Percentiles rank a stretch among this genome's conserved stretches.
These are phyloP conservation scores for Lentinula edodes DNA, from an alignment of 768 basidiomycete genomes.

Conservation along the genomic window DNA sequence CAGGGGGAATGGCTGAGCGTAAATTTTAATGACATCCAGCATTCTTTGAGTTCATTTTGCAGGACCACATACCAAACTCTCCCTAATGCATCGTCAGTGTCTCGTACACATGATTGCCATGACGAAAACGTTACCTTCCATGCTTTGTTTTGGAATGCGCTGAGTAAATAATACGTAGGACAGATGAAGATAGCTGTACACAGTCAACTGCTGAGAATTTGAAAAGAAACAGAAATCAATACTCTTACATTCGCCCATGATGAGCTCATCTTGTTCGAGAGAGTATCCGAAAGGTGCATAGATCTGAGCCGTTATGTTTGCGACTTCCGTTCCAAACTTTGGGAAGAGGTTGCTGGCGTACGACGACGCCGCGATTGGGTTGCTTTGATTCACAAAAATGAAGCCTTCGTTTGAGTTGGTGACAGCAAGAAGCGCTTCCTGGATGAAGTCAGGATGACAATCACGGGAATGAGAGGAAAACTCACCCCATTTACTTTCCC, in stretches of 20 bases:
- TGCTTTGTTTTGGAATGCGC: slow-evolving; percentile 20
- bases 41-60: neutral
- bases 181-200: slow-evolving; percentile 28
- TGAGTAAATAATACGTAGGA: slow-evolving; percentile 25
- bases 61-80: slow-evolving; percentile 14
- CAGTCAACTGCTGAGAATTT: neutral
- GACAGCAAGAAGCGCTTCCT: slow-evolving; percentile 19
- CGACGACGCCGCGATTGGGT: slow-evolving; percentile 11
- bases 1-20: slow-evolving; percentile 14
- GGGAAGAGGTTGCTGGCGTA: slow-evolving; percentile 22
- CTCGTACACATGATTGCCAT: neutral
- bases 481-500: slow-evolving; percentile 27
- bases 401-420: slow-evolving; percentile 27
- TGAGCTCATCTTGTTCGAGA: slow-evolving; percentile 13
- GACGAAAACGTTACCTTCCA: slow-evolving; percentile 23
- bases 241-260: slow-evolving; percentile 21
- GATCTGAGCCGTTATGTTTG: slow-evolving; percentile 6
- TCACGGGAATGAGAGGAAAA: neutral
- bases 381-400: slow-evolving; percentile 17
- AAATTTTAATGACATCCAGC: neutral
- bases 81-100: slow-evolving; percentile 8
- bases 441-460: neutral
- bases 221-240: neutral
- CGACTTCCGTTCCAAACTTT: slow-evolving; percentile 9
- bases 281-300: slow-evolving; percentile 13